Evolutionary conservation across 129 eudicot genomes (phyloP).

Genomic region (Calendula officinalis): DNA sequence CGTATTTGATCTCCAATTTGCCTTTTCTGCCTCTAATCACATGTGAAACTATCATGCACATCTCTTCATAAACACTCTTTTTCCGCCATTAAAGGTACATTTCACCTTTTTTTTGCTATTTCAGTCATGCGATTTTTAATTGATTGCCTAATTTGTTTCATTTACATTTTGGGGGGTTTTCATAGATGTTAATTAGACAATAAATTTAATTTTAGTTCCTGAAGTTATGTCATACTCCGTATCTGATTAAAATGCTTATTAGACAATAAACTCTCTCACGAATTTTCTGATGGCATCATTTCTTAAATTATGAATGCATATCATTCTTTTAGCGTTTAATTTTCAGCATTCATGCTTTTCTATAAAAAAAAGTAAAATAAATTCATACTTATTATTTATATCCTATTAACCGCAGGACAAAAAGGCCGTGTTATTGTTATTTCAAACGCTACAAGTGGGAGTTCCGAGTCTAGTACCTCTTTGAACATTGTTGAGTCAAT

Average conservation of each 20-base stretch:
- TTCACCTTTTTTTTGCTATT: neutral
- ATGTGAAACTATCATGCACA: constrained; percentile 29
- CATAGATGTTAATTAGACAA: no score
- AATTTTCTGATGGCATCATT: no score
- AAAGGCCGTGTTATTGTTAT: constrained; percentile 42
- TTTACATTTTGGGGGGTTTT: no score
- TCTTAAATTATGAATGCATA: no score
- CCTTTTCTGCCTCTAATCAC: constrained; percentile 39
- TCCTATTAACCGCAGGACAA: constrained; percentile 34
- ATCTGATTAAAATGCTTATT: no score
- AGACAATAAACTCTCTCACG: no score
- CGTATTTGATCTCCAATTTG: constrained; percentile 43
- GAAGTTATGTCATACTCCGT: no score
- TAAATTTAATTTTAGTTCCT: no score
- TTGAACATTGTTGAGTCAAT: constrained; percentile 56
- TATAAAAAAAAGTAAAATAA: no score
- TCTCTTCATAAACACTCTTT: constrained; percentile 30
- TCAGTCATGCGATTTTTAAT: no score
- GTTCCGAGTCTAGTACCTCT: constrained; percentile 71
- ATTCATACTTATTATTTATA: neutral
- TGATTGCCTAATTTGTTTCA: neutral
- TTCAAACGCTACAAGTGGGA: constrained; percentile 70
- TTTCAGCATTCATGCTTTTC: no score
- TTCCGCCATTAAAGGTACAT: constrained; percentile 40
- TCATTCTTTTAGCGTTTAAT: no score